Base-by-base conservation (phyloP, 176 grass and related monocot species). In the Leersia perrieri region DNA sequence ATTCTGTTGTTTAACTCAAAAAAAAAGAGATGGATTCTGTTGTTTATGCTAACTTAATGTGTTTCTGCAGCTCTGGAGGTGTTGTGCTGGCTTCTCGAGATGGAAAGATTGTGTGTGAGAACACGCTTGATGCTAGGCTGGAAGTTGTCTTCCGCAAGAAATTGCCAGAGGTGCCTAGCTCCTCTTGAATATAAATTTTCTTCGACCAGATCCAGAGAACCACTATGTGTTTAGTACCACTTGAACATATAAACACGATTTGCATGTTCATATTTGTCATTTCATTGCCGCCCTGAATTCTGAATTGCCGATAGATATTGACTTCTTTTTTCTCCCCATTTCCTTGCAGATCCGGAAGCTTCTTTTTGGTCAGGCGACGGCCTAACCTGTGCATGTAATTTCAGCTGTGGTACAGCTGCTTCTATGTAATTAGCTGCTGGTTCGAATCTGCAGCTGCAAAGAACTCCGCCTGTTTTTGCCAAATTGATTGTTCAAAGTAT, bases 61-160 rank as follows among this genome's bases (percentile, higher is more conserved):
- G 42, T 58, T 44, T 86, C 55, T 89, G 86, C 77, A 99, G 97
- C 84, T 91, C 91, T 74, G 97, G 97, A 44, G 97, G 97, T 82
- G 77, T 99, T 47, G 93, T 99, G 41, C 77, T 99, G 84, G 97
- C 97, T 80, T 99, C 97, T 67, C 80, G 87, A 84, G 93, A 99
- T 91, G 93, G 97, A 83, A 99, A 96, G 73, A 99, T 99, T 75
- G 93, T 99, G 25, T 93, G 35, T 1, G 97, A 99, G 80, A 99
- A 95, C 79, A 91, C 93, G 47, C 90, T 99, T 27, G 97, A 99
- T 87, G 97, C 93, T 75, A 90, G 97, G 73, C 87, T 99, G 29
- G 97, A 99, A 72, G 93, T 99, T 75, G 86, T 93, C 57, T 99
- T 99, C 82, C 92, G 89, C 85, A 92, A 93, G 84, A 99, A 99